Conservation (phyloP, 306 rosid species). For the Inga laurina region DNA sequence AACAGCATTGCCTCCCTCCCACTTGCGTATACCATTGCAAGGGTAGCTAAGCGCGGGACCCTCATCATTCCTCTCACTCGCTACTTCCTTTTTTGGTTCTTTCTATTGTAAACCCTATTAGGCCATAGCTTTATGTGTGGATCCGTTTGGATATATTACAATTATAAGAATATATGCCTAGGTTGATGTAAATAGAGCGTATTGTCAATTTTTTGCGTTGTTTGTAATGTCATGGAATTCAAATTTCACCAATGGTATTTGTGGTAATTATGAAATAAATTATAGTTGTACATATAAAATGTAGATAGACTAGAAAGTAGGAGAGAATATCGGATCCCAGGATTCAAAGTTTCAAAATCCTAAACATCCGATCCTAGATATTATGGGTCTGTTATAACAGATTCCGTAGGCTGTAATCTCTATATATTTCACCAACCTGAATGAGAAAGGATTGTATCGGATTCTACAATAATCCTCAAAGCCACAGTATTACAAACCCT, state of each 20-base stretch:
- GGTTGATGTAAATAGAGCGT: not conserved
- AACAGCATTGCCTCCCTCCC: not conserved
- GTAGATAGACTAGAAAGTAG: no score
- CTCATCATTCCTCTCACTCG: not conserved
- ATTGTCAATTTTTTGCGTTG: slow-evolving; percentile 8
- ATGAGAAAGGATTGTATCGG: no score
- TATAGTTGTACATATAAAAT: no score
- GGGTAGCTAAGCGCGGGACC: not conserved
- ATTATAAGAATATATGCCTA: not conserved
- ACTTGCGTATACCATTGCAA: not conserved
- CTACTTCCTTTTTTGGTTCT: not conserved
- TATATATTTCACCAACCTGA: no score
- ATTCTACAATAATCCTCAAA: no score
- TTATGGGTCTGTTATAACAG: no score
- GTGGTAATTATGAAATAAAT: no score
- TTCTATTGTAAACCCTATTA: not conserved
- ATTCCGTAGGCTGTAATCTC: no score
- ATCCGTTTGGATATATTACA: not conserved
- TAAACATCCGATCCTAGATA: no score
- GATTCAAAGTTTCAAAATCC: no score
- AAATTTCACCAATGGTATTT: not conserved
- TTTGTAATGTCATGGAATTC: not conserved
- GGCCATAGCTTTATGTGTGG: not conserved
- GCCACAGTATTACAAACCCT: not conserved
- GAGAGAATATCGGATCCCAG: no score